Evolutionary conservation across 345 rosid species (phyloP).

Genomic region (Erodium maritimum): DNA sequence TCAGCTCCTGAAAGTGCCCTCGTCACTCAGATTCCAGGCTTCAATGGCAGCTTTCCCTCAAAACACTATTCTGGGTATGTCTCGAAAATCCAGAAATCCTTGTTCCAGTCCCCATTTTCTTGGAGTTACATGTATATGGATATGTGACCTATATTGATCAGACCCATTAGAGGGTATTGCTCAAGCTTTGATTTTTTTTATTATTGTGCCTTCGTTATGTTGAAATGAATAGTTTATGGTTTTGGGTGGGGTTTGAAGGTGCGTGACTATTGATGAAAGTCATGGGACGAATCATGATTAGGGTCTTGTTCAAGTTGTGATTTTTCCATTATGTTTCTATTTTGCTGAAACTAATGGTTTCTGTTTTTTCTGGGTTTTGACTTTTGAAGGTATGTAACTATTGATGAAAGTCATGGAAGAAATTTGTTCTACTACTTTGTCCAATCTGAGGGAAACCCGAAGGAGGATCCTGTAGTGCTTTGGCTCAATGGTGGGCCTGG

Average conservation of each 20-base stretch:
- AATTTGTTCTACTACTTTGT: slow-evolving; percentile 38
- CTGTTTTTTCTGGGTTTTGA: slow-evolving; percentile 1
- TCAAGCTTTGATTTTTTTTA: background rate
- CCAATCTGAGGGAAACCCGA: slow-evolving; percentile 22
- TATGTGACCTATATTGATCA: too few relatives aligned
- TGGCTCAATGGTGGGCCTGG: slow-evolving; percentile 42
- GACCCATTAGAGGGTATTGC: too few relatives aligned
- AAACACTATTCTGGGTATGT: slow-evolving; percentile 76
- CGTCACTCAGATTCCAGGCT: slow-evolving; percentile 57
- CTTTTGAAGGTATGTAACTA: slow-evolving; percentile 49
- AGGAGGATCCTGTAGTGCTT: slow-evolving; percentile 23
- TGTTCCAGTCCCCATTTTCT: background rate
- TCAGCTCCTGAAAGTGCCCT: slow-evolving; percentile 51
- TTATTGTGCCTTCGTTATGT: too few relatives aligned
- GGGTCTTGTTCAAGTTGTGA: background rate
- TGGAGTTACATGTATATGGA: background rate
- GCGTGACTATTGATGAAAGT: slow-evolving; percentile 8
- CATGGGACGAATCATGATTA: slow-evolving; percentile 11
- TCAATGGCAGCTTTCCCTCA: slow-evolving; percentile 51
- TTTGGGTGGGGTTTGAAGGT: slow-evolving; percentile 8
- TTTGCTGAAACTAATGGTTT: background rate
- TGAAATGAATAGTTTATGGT: too few relatives aligned
- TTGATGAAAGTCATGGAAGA: slow-evolving; percentile 36
- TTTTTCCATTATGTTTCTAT: background rate
- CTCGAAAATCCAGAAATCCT: background rate